phyloP scores from a whole-genome alignment of 108 stramenopile genomes.

The Skeletonema tropicum region DNA sequence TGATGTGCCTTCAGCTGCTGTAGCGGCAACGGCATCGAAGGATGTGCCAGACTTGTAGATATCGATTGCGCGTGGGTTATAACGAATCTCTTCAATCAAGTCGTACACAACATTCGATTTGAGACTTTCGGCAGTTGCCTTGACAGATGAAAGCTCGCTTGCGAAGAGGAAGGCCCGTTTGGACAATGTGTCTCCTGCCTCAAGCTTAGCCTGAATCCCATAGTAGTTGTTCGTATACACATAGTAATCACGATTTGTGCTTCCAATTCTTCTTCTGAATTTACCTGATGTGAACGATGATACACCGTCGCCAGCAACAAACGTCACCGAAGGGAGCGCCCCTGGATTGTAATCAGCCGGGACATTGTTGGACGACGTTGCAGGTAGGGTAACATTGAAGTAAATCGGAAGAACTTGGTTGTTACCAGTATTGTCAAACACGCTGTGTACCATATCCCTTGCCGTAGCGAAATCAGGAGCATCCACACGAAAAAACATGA shows the following conservation, averaged over 20 bases:
- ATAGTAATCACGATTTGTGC: slow-evolving; percentile 10
- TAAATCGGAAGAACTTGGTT: neutral
- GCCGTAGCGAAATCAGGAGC: neutral
- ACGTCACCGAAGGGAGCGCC: slow-evolving; percentile 4
- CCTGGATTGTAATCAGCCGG: slow-evolving; percentile 14
- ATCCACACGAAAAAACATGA: neutral
- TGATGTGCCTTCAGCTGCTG: neutral
- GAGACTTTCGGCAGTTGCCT: slow-evolving; percentile 20
- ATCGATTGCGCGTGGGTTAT: slow-evolving; percentile 1
- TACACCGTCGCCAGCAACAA: slow-evolving; percentile 17
- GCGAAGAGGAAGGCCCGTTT: slow-evolving; percentile 16
- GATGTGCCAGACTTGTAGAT: slow-evolving; percentile 5
- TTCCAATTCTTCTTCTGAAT: neutral
- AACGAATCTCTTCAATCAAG: slow-evolving; percentile 3
- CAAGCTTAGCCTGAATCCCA: neutral
- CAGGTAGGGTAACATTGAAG: neutral
- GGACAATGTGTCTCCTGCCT: slow-evolving; percentile 4
- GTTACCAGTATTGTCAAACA: slow-evolving; percentile 12
- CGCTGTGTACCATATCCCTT: slow-evolving; percentile 1
- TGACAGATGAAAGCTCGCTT: neutral
- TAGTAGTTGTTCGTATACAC: slow-evolving; percentile 21
- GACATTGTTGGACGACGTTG: neutral
- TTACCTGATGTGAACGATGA: neutral
- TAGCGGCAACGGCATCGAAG: slow-evolving; percentile 17
- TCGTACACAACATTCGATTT: slow-evolving; percentile 2